Evolutionary conservation across 2,329 filamentous ascomycete genomes (phyloP).

Genomic region (Erysiphe pisi): DNA sequence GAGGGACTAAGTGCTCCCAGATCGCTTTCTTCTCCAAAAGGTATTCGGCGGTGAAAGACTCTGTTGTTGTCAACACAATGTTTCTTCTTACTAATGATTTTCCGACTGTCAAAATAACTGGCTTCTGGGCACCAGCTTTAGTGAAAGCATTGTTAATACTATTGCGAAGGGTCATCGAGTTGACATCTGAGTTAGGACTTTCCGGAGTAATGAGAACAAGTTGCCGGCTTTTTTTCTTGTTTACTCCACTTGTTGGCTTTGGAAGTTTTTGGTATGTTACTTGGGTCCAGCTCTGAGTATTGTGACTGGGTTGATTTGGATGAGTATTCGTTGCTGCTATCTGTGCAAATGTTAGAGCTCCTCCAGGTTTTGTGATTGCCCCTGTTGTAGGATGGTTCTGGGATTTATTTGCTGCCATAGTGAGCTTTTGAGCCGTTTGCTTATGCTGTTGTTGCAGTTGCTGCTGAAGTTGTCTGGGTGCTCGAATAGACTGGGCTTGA

Average conservation of each 20-base stretch:
- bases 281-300: neutral
- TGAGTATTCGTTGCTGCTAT: neutral
- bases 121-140: neutral
- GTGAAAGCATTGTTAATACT: neutral
- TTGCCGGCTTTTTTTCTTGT: neutral
- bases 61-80: neutral
- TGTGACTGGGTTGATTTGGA: neutral
- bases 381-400: neutral
- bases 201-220: neutral
- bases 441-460: neutral
- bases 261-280: neutral
- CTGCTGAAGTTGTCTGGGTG: too few species aligned
- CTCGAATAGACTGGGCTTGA: neutral
- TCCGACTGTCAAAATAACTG: neutral
- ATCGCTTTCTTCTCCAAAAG: neutral
- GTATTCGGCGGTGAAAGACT: neutral
- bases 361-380: neutral
- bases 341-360: neutral
- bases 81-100: neutral
- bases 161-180: neutral
- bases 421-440: neutral
- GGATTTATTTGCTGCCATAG: neutral
- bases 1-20: neutral
- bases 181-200: neutral
- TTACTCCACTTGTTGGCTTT: neutral